Evolutionary conservation across 305 asterid genomes (phyloP), one percentile per base, ranked within the genome.

Genomic region (Fraxinus albicans): DNA sequence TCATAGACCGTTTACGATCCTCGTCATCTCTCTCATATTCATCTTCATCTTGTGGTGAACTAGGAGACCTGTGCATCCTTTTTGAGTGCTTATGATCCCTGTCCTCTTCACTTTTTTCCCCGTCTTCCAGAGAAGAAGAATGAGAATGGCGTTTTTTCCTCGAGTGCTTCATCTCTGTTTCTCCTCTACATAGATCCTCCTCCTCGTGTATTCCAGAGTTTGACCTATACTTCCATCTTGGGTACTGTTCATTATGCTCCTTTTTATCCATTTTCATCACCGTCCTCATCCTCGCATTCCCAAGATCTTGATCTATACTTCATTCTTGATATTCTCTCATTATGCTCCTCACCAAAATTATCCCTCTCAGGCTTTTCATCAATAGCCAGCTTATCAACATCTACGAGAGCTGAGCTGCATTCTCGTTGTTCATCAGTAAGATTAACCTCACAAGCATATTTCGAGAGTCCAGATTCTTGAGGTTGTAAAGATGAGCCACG

Each of bases 231-330:
- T 77, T 83, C 65, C 84, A 82, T 80, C 82, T 84, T 4, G 83
- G 81, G 73, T 21, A 50, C 36, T 73, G 79, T 19, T 80, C 81
- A 55, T 78, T 73, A 79, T 75, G 78, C 58, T 58, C 82, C 75
- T 63, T 27, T 23, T 8, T 67, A 81, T 67, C 50, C 82, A 75
- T 78, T 89, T 10, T 47, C 83, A 3, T 76, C 79, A 8, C 70
- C 85, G 40, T 84, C 89, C 36, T 82, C 93, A 42, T 79, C 91
- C 82, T 86, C 89, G 38, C 79, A 80, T 81, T 81, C 88, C 35
- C 83, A 89, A 79, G 90, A 80, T 85, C 90, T 90, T 72, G 94
- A 88, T 83, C 98, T 86, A 84, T 94, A 94, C 85, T 88, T 94
- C 74, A 97, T 90, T 82, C 85, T 89, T 6, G 88, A 88, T 70